These are phyloP conservation scores for Linnemannia schmuckeri DNA, from an alignment of 192 early-diverging fungal genomes.

Conservation along the genomic window DNA sequence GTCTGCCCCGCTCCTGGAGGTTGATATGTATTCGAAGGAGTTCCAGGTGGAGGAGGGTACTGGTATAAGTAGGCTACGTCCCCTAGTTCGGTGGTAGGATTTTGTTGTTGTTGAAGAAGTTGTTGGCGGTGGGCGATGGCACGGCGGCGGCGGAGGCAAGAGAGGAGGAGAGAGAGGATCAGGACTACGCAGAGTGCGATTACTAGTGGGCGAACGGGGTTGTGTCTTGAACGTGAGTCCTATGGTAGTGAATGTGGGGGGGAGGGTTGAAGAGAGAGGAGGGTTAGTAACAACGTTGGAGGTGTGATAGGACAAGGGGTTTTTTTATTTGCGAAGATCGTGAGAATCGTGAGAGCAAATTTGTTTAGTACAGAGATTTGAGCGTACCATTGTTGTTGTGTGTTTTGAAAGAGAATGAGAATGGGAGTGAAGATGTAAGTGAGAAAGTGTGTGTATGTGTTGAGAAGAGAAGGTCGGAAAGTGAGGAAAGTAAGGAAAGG, in stretches of 20 bases:
- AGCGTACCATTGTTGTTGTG: not conserved
- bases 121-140: not conserved
- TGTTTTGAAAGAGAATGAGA: too few species aligned
- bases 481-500: not conserved
- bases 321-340: not conserved
- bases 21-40: not conserved
- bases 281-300: not conserved
- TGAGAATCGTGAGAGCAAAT: not conserved
- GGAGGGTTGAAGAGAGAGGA: not conserved
- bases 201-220: not conserved
- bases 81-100: not conserved
- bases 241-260: not conserved
- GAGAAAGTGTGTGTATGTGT: not conserved
- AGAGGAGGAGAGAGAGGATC: conserved; percentile 14
- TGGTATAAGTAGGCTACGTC: conserved; percentile 12
- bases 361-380: not conserved
- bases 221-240: not conserved
- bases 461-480: not conserved
- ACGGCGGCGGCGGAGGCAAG: conserved; percentile 11
- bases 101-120: not conserved
- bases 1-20: not conserved
- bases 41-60: conserved; percentile 20
- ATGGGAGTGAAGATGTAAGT: too few species aligned
- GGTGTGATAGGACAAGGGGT: not conserved
- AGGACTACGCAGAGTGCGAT: conserved; percentile 21